phyloP scores from a whole-genome alignment of 345 rosid species.

The Citrus medica region DNA sequence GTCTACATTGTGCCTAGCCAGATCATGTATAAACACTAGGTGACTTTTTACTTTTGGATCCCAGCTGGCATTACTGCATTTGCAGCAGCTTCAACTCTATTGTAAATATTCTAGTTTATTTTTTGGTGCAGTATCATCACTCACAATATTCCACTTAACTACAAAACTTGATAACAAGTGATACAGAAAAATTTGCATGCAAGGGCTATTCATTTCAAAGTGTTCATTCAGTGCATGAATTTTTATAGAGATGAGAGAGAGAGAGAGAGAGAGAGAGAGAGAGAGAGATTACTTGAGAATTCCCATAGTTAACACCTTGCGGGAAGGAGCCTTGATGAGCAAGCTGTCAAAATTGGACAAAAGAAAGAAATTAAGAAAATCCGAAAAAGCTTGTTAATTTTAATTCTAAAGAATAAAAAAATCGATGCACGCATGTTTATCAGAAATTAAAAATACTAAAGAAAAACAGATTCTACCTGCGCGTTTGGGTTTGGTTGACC shows the following conservation, averaged over 20 bases:
- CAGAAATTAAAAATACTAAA: neutral
- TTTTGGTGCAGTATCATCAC: neutral
- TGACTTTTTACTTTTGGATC: neutral
- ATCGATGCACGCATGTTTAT: neutral
- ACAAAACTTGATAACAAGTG: neutral
- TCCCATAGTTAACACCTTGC: conserved; percentile 47
- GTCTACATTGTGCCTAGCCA: neutral
- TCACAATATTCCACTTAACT: neutral
- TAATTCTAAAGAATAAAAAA: neutral
- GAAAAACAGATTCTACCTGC: conserved; percentile 40
- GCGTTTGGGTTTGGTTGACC: conserved; percentile 44
- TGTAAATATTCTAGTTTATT: neutral
- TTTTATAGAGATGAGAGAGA: neutral
- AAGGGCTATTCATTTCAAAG: neutral
- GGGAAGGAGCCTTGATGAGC: conserved; percentile 54
- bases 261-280: conserved; percentile 21
- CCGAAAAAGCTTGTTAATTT: neutral
- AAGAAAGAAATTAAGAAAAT: conserved; percentile 1
- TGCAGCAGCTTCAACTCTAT: neutral
- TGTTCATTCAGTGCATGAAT: neutral
- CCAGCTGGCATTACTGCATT: neutral
- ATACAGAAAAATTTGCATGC: neutral
- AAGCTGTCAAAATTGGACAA: conserved; percentile 42
- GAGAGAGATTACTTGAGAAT: conserved; percentile 53
- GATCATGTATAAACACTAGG: neutral